Evolutionary conservation across 148 eudicot species (phyloP).

Genomic region (Arbutus unedo): DNA sequence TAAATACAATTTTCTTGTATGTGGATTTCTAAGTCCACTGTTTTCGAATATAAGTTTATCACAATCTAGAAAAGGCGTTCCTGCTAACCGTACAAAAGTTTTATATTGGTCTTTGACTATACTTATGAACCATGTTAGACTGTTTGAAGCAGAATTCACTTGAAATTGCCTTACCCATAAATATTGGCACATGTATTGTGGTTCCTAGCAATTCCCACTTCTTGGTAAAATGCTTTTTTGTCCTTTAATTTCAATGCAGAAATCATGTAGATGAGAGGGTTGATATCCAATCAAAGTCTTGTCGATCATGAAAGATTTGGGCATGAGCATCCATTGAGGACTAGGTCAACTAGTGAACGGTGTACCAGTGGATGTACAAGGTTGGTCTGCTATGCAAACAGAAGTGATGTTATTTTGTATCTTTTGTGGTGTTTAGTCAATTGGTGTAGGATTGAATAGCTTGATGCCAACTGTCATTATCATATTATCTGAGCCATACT

Average conservation of each 20-base stretch:
- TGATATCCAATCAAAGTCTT: slow-evolving; percentile 24
- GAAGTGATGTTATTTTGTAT: slow-evolving; percentile 26
- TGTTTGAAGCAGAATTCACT: too few species aligned
- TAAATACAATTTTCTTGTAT: background rate
- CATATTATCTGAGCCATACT: background rate
- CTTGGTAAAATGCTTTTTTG: slow-evolving; percentile 6
- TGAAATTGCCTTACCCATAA: background rate
- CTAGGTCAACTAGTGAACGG: slow-evolving; percentile 35
- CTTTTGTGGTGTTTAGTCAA: background rate
- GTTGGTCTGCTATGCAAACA: slow-evolving; percentile 32
- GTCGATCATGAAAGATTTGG: slow-evolving; percentile 37
- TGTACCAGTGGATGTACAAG: slow-evolving; percentile 31
- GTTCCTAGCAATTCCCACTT: background rate
- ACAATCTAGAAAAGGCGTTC: background rate
- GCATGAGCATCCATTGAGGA: slow-evolving; percentile 30
- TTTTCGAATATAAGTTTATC: background rate
- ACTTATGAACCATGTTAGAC: too few species aligned
- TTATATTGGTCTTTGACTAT: background rate
- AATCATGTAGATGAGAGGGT: slow-evolving; percentile 32
- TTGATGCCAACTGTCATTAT: background rate
- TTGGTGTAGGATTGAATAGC: background rate
- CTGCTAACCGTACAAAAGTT: background rate
- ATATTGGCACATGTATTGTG: too few species aligned
- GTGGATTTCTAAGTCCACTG: background rate
- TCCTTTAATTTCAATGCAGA: slow-evolving; percentile 32